Base-by-base conservation (phyloP, 1,139 yeast genomes). In the Arxiozyma heterogenica region DNA sequence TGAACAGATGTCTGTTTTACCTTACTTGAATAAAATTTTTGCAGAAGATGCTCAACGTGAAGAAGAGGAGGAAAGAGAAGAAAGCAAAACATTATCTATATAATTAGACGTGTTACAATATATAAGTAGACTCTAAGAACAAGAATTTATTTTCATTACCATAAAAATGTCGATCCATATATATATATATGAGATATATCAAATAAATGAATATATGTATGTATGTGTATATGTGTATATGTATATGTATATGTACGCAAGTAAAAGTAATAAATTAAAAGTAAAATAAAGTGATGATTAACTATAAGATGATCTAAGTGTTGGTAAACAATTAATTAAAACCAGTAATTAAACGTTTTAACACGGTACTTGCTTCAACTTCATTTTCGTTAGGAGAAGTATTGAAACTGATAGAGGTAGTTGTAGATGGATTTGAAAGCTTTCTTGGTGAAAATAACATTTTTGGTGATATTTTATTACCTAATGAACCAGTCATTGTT, bases 271-370 rank as follows among this genome's bases (percentile, higher is more conserved):
- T n/a, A 12, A 15, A 34, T 34, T 12, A 34, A 34, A 34, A 15
- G 2, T 12, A 12, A 2, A 8, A 15, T 2, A 15, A 34, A 12
- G 15, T 34, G n/a, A 12, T 34, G 6, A 3, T 12, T 12, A 15
- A 9, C n/a, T 34, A 34, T 12, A 15, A 12, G 15, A 34, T 8
- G n/a, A 34, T 4, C 2, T 11, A 34, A 34, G n/a, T 34, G 39
- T 34, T 12, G 8, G 15, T 34, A 34, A 6, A 3, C 15, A 12
- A 15, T 46, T 46, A 46, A 15, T 46, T 21, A 38, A 41, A 18
- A 47, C 95, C 42, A 30, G 53, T 54, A 46, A 66, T 64, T 47
- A 66, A 55, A 51, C 55, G 63, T 51, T 64, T 64, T 45, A 66
- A 57, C 9, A 68, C 68, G 21, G 58, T 53, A 41, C 65, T 57